phyloP scores from a whole-genome alignment of 352 stramenopile genomes.

The Globisporangium paddicum region DNA sequence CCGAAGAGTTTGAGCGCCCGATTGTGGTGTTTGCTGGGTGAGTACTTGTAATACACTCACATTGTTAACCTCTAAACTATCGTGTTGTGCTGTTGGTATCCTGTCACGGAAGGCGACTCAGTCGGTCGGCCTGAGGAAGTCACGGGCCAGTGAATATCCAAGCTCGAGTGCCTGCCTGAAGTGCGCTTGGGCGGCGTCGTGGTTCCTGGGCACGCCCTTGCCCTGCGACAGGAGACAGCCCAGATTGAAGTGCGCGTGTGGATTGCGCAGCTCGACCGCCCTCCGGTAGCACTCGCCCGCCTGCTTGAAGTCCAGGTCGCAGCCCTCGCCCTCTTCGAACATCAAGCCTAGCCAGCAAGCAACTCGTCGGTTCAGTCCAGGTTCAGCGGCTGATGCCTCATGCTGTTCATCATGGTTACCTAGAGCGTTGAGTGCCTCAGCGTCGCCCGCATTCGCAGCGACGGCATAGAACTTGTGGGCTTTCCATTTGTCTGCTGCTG shows the following conservation, averaged over 20 bases:
- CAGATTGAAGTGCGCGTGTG: constrained; percentile 78
- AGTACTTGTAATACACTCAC: constrained; percentile 11
- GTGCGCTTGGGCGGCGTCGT: constrained; percentile 49
- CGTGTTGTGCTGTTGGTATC: background rate
- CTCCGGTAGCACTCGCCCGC: constrained; percentile 51
- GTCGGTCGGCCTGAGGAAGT: constrained; percentile 32
- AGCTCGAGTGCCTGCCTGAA: constrained; percentile 53
- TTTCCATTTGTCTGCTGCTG: constrained; percentile 39
- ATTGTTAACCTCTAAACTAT: constrained; percentile 3
- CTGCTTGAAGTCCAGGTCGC: constrained; percentile 54
- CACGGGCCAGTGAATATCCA: constrained; percentile 50
- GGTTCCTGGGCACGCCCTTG: constrained; percentile 58
- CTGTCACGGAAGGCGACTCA: background rate
- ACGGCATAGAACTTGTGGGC: constrained; percentile 53
- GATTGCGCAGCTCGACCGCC: constrained; percentile 35
- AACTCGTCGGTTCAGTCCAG: background rate
- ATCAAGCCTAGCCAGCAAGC: constrained; percentile 36
- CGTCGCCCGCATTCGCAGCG: constrained; percentile 42
- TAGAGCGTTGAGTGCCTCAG: constrained; percentile 65
- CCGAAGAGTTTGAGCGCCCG: background rate
- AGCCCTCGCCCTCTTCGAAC: constrained; percentile 76
- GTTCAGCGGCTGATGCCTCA: background rate
- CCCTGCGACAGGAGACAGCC: constrained; percentile 56
- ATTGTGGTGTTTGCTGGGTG: background rate
- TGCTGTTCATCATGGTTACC: constrained; percentile 17